phyloP scores from a whole-genome alignment of 2,329 filamentous ascomycete species.

The Tolypocladium amazonense region DNA sequence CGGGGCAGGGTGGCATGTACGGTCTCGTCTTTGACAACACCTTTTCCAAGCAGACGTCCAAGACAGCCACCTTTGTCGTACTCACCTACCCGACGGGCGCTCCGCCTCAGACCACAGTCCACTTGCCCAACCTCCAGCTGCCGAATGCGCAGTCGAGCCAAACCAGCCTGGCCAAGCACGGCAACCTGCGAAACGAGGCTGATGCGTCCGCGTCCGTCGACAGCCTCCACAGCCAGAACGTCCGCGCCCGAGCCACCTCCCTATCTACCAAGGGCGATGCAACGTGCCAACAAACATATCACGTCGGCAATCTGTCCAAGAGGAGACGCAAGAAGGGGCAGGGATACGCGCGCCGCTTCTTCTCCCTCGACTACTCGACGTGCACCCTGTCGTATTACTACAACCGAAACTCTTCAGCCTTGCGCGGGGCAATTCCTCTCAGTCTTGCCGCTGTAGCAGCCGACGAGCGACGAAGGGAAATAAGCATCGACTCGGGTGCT shows the following conservation, averaged over 20 bases:
- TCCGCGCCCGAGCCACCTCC: constrained; percentile 33
- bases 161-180: constrained; percentile 39
- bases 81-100: constrained; percentile 83
- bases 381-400: constrained; percentile 96
- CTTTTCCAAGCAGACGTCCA: constrained; percentile 90
- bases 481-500: constrained; percentile 92
- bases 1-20: constrained; percentile 79
- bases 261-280: constrained; percentile 42
- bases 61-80: constrained; percentile 89
- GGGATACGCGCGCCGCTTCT: constrained; percentile 86
- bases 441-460: constrained; percentile 85
- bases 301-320: constrained; percentile 81
- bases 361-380: constrained; percentile 89
- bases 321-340: constrained; percentile 87
- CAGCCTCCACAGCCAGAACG: constrained; percentile 44
- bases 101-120: constrained; percentile 63
- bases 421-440: constrained; percentile 85
- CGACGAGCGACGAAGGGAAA: constrained; percentile 79
- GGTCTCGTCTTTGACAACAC: constrained; percentile 97
- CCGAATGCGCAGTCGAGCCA: constrained; percentile 29
- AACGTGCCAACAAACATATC: constrained; percentile 43
- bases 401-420: constrained; percentile 81
- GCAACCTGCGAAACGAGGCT: constrained; percentile 33
- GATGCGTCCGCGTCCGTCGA: constrained; percentile 46
- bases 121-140: constrained; percentile 50